phyloP scores from a whole-genome alignment of 257 asterid genomes.

The Hygrophila difformis region DNA sequence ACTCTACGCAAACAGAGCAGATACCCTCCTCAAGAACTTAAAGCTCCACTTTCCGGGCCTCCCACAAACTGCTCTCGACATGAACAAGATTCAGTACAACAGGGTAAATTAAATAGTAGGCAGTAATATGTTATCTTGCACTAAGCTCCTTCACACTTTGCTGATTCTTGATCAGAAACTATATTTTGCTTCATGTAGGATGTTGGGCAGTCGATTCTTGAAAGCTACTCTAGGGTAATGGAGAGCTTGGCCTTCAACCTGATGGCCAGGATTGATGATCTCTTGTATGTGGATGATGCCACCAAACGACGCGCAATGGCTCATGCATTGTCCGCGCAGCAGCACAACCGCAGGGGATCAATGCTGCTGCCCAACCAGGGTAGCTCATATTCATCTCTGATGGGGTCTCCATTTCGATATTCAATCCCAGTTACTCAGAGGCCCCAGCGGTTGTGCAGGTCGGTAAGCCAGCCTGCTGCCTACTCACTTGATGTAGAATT shows the following conservation, averaged over 20 bases:
- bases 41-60: conserved; percentile 75
- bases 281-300: conserved; percentile 73
- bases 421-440: conserved; percentile 26
- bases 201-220: conserved; percentile 93
- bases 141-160: neutral
- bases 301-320: conserved; percentile 59
- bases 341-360: conserved; percentile 25
- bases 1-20: conserved; percentile 64
- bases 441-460: conserved; percentile 28
- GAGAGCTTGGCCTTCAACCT: conserved; percentile 78
- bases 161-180: neutral
- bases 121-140: neutral
- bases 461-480: conserved; percentile 29
- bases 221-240: conserved; percentile 92
- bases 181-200: conserved; percentile 36
- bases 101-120: conserved; percentile 33
- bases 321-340: conserved; percentile 28
- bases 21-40: conserved; percentile 54
- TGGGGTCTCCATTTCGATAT: conserved; percentile 33
- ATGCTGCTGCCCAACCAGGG: conserved; percentile 24
- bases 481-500: conserved; percentile 5
- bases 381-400: conserved; percentile 27
- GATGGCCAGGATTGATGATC: conserved; percentile 80
- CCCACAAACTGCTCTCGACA: conserved; percentile 76
- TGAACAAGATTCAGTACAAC: conserved; percentile 74